Evolutionary conservation across 768 basidiomycete genomes (phyloP), one percentile per base, ranked within the genome.

Genomic region (Leccinum uliginosum): DNA sequence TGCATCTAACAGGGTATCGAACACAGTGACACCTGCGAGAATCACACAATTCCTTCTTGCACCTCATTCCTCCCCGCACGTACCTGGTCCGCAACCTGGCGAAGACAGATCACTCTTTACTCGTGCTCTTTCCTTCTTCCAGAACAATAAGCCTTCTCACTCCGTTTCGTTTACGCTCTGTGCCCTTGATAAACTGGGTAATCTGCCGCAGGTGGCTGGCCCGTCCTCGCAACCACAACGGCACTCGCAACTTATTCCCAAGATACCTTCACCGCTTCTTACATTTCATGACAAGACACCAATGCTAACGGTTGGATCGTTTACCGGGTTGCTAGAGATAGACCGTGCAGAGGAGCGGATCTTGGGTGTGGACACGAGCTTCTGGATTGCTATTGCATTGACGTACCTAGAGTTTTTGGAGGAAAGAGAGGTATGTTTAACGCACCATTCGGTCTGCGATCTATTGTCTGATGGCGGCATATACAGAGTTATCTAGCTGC

Each of bases 381-480:
- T 92, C 66, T 92, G 89, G 85, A 77, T 93, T 46, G 82, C 87
- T 1, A 75, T 89, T 40, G 84, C 84, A 0, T 67, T 91, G 63
- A 84, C 87, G 3, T 93, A 91, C 67, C 70, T 89, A 12, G 88
- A 89, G 57, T 92, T 89, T 64, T 69, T 92, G 62, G 82, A 81
- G 63, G 89, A 91, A 61, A 78, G 88, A 63, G 89, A 91, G 76
- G 91, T 89, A 60, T 58, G 85, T 71, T 40, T 23, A 46, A 30
- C 32, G 27, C 19, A 49, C 9, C 35, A 24, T 32, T 54, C 12
- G 32, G 57, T 46, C 52, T 48, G 30, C 48, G 27, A 27, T 27
- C 27, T n/a, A 12, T 14, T 4, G 19, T 48, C 61, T 59, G 34
- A 62, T 40, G n/a, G 3, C 3, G 24, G 51, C n/a, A 38, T 49